Evolutionary conservation across 805 yeast genomes (phyloP).

Genomic region (Candida chauliodis): DNA sequence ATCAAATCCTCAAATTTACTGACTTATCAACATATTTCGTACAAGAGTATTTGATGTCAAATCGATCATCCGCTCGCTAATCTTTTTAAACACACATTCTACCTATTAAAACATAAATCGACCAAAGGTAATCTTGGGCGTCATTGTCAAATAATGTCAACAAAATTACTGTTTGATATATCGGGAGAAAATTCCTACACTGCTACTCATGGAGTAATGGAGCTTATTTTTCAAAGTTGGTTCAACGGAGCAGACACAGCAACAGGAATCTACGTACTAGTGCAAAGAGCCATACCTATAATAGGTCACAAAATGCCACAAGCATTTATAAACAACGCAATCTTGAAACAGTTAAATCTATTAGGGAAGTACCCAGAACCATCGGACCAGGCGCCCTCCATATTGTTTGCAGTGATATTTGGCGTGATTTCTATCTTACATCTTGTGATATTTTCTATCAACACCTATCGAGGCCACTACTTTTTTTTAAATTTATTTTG

Average conservation of each 20-base stretch:
- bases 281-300: constrained; percentile 22
- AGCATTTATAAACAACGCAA: constrained; percentile 30
- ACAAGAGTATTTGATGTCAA: no score
- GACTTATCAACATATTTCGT: no score
- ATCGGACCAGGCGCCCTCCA: constrained; percentile 57
- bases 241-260: constrained; percentile 5
- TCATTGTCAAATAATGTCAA: no score
- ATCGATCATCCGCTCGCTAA: no score
- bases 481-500: constrained; percentile 53
- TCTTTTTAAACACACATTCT: not conserved
- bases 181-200: constrained; percentile 6
- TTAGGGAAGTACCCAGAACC: constrained; percentile 61
- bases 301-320: constrained; percentile 38
- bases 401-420: constrained; percentile 52
- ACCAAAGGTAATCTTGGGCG: no score
- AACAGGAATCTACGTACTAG: constrained; percentile 8
- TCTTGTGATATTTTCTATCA: constrained; percentile 40
- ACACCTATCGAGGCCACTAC: constrained; percentile 52
- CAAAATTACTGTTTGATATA: not conserved
- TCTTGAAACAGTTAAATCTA: constrained; percentile 41
- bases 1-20: no score
- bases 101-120: not conserved
- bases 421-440: constrained; percentile 44
- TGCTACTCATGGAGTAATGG: constrained; percentile 5
- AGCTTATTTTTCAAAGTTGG: constrained; percentile 1